Evolutionary conservation across 2,329 filamentous ascomycete genomes (phyloP).

Genomic region (Rosellinia necatrix): DNA sequence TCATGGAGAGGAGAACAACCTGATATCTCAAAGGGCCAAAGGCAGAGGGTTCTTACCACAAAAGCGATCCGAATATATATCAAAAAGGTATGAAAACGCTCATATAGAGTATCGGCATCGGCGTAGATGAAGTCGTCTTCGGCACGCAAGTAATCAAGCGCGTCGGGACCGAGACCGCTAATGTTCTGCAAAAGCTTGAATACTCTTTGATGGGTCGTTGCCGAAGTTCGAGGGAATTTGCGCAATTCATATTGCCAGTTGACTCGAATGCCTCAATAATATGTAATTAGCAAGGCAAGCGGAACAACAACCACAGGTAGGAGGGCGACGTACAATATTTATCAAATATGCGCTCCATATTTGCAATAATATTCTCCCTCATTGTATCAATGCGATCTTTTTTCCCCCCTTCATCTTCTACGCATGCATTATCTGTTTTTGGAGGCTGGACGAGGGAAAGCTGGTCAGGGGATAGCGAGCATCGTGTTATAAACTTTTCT

Average conservation of each 20-base stretch:
- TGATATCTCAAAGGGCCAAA: too few species aligned
- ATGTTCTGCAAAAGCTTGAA: neutral
- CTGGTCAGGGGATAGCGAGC: constrained; percentile 12
- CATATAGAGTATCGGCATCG: constrained; percentile 11
- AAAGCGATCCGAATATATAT: neutral
- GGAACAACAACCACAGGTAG: too few species aligned
- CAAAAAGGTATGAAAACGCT: constrained; percentile 1
- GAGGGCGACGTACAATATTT: neutral
- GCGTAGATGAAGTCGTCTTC: constrained; percentile 15
- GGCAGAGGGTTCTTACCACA: neutral
- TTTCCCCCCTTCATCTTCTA: constrained; percentile 6
- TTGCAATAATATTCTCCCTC: constrained; percentile 7
- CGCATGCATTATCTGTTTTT: neutral
- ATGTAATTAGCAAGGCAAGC: neutral
- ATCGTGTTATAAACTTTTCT: constrained; percentile 11
- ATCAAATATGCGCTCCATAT: constrained; percentile 2
- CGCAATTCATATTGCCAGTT: constrained; percentile 5
- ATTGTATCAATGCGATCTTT: neutral
- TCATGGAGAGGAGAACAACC: too few species aligned
- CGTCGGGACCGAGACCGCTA: constrained; percentile 4
- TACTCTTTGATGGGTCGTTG: neutral
- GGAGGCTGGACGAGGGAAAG: neutral
- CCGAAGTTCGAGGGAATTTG: constrained; percentile 8
- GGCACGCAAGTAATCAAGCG: constrained; percentile 14
- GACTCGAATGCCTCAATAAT: neutral